phyloP scores from a whole-genome alignment of 805 yeast genomes.

The Hyphopichia homilentoma region DNA sequence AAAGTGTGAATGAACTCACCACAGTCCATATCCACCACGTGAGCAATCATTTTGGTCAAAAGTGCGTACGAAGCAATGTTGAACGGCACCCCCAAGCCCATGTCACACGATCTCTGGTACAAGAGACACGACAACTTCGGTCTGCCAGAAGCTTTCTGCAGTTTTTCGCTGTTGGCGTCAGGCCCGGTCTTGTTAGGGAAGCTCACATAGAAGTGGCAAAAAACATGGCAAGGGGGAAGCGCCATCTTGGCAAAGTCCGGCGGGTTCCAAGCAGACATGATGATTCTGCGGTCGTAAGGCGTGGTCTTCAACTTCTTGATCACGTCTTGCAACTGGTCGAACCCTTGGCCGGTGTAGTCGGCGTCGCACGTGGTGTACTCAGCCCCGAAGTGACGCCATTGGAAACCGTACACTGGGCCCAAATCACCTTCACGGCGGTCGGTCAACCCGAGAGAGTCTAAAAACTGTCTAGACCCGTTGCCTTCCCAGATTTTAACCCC shows the following conservation, averaged over 20 bases:
- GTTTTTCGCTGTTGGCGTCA: constrained; percentile 9
- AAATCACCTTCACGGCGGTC: constrained; percentile 88
- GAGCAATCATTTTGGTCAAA: constrained; percentile 91
- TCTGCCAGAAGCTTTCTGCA: too few species aligned
- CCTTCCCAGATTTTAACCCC: constrained; percentile 99
- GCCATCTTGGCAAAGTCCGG: constrained; percentile 95
- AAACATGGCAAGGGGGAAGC: constrained; percentile 96
- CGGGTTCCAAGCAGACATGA: constrained; percentile 98
- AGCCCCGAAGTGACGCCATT: constrained; percentile 99
- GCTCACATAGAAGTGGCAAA: constrained; percentile 90
- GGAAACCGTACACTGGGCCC: constrained; percentile 98
- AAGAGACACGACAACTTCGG: constrained; percentile 82
- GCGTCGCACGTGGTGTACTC: constrained; percentile 81
- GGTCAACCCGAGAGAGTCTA: constrained; percentile 77
- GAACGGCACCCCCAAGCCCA: constrained; percentile 99
- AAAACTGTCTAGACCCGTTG: constrained; percentile 88
- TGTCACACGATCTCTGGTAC: constrained; percentile 97
- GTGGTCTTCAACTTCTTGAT: constrained; percentile 76
- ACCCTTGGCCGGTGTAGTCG: constrained; percentile 84
- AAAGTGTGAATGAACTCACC: constrained; percentile 93
- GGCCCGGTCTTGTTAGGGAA: constrained; percentile 59
- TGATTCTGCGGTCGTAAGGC: constrained; percentile 93
- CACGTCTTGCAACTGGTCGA: constrained; percentile 81
- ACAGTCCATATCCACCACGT: constrained; percentile 89
- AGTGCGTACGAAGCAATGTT: constrained; percentile 96